A percentile compares a stretch with the other conserved stretches of the same genome.
phyloP scores from a whole-genome alignment of 768 basidiomycete genomes.

The Naganishia onofrii region DNA sequence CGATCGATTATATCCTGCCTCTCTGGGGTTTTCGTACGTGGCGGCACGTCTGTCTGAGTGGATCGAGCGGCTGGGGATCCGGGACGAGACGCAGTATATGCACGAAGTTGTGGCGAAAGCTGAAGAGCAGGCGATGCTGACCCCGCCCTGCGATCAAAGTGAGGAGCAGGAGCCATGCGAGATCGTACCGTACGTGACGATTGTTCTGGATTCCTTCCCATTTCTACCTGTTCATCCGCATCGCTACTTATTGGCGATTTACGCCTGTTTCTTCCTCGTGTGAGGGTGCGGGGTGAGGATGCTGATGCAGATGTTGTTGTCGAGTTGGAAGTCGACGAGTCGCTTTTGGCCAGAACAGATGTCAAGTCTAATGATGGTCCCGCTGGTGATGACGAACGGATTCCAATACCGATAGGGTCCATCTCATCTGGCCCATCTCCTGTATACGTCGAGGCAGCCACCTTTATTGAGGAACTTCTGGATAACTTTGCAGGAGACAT shows the following conservation, averaged over 20 bases:
- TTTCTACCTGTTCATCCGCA: background rate
- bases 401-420: slow-evolving; percentile 15
- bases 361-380: slow-evolving; percentile 12
- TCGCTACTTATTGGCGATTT: background rate
- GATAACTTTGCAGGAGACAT: background rate
- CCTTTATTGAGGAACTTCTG: background rate
- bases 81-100: background rate
- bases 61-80: background rate
- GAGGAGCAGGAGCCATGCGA: slow-evolving; percentile 16
- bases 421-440: background rate
- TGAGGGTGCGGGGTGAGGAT: background rate
- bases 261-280: slow-evolving; percentile 13
- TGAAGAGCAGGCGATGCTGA: background rate
- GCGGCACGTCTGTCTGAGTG: background rate
- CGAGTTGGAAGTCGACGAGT: background rate
- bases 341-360: slow-evolving; percentile 11
- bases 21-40: slow-evolving; percentile 4
- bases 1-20: background rate
- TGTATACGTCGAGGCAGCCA: slow-evolving; percentile 1
- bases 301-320: background rate
- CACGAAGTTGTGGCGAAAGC: slow-evolving; percentile 8
- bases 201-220: slow-evolving; percentile 3
- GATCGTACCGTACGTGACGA: slow-evolving; percentile 4
- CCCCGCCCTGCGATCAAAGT: background rate
- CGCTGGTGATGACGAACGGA: slow-evolving; percentile 11